Conservation (phyloP, 306 rosid species). For the Trifolium pratense region DNA sequence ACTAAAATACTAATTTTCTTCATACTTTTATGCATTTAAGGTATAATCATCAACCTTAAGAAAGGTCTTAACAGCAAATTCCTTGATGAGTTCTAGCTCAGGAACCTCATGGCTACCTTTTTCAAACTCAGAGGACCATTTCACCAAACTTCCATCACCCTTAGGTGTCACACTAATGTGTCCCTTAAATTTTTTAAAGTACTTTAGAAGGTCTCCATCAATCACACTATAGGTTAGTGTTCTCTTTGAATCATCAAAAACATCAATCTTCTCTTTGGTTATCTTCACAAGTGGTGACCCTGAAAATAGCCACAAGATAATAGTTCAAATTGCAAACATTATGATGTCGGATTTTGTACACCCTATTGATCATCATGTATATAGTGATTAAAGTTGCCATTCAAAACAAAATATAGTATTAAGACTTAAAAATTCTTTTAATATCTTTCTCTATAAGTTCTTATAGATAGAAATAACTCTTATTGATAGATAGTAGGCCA, state of each 20-base stretch:
- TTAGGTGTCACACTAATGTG: conserved; percentile 51
- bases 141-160: conserved; percentile 69
- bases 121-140: conserved; percentile 69
- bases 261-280: conserved; percentile 59
- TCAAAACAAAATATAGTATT: too few relatives aligned
- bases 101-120: conserved; percentile 61
- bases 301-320: conserved; percentile 18
- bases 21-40: conserved; percentile 36
- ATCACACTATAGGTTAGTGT: conserved; percentile 57
- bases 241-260: conserved; percentile 58
- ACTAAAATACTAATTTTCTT: not conserved
- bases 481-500: too few relatives aligned
- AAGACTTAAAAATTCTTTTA: too few relatives aligned
- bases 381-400: too few relatives aligned
- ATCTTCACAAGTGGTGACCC: conserved; percentile 69
- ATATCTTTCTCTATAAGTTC: too few relatives aligned
- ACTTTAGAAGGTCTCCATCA: conserved; percentile 79
- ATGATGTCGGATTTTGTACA: not conserved
- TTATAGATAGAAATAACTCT: too few relatives aligned
- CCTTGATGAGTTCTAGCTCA: conserved; percentile 65
- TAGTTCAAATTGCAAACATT: not conserved
- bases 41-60: conserved; percentile 65
- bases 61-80: conserved; percentile 75
- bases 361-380: not conserved
- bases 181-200: conserved; percentile 66